Evolutionary conservation across 139 green algal genomes (phyloP).

Genomic region (Chlamydomonas urium): DNA sequence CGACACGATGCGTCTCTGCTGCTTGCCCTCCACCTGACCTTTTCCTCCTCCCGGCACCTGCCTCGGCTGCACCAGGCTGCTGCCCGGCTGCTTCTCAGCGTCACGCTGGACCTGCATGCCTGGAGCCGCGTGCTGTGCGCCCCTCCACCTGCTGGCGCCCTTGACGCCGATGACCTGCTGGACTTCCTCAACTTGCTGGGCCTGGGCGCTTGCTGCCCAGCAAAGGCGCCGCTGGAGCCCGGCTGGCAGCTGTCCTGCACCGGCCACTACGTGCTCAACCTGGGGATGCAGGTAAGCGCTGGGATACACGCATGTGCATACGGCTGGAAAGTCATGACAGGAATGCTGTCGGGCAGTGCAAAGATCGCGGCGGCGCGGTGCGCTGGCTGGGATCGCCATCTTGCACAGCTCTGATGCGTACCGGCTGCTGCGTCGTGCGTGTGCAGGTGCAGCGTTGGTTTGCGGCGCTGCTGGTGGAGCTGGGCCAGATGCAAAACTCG

Average conservation of each 20-base stretch:
- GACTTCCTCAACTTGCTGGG: constrained; percentile 7
- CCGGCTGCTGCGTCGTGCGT: too few species aligned
- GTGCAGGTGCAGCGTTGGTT: constrained; percentile 6
- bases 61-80: too few species aligned
- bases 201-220: background rate
- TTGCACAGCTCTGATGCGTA: too few species aligned
- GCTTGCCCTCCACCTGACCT: too few species aligned
- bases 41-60: too few species aligned
- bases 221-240: background rate
- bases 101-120: background rate
- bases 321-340: too few species aligned
- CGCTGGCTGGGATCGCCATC: too few species aligned
- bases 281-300: constrained; percentile 8
- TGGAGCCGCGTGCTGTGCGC: background rate
- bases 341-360: too few species aligned
- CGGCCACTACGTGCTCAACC: background rate
- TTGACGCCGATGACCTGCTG: constrained; percentile 8
- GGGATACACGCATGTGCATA: too few species aligned
- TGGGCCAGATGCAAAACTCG: background rate
- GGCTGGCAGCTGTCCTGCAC: constrained; percentile 11
- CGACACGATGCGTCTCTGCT: too few species aligned
- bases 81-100: constrained; percentile 3
- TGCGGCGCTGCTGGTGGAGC: background rate
- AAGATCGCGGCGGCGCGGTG: too few species aligned
- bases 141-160: background rate